A percentile compares a stretch with the other conserved stretches of the same genome.
Conservation (phyloP, 257 asterid species). For the Solanum paucissectum region DNA sequence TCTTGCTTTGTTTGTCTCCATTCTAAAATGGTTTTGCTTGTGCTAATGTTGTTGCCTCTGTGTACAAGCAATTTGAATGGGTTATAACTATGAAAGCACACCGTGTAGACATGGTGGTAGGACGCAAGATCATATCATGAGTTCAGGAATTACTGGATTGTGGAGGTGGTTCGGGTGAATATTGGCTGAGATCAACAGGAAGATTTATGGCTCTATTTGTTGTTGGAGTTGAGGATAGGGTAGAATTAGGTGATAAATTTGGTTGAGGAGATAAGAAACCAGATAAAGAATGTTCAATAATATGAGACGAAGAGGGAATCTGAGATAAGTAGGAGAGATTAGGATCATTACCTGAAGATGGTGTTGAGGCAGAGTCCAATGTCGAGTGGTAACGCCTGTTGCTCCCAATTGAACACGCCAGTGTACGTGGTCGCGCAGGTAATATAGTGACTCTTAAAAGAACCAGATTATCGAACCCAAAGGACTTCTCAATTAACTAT, state of each 20-base stretch:
- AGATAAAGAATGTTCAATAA: no score
- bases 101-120: not conserved
- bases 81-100: not conserved
- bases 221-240: not conserved
- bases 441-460: no score
- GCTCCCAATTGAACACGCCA: no score
- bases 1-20: not conserved
- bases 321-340: not conserved
- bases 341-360: not conserved
- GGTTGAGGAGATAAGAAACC: no score
- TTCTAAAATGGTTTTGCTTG: not conserved
- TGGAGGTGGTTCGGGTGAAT: not conserved
- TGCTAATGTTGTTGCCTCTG: not conserved
- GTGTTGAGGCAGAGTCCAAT: not conserved
- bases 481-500: no score
- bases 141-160: not conserved
- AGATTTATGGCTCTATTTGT: not conserved
- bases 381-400: not conserved
- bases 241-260: not conserved
- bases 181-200: not conserved
- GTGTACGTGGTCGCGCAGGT: no score
- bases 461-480: no score
- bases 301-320: not conserved
- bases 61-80: not conserved
- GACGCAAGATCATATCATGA: not conserved